Base-by-base conservation (phyloP, 2,329 filamentous ascomycete species). In the Esteya vermicola region DNA sequence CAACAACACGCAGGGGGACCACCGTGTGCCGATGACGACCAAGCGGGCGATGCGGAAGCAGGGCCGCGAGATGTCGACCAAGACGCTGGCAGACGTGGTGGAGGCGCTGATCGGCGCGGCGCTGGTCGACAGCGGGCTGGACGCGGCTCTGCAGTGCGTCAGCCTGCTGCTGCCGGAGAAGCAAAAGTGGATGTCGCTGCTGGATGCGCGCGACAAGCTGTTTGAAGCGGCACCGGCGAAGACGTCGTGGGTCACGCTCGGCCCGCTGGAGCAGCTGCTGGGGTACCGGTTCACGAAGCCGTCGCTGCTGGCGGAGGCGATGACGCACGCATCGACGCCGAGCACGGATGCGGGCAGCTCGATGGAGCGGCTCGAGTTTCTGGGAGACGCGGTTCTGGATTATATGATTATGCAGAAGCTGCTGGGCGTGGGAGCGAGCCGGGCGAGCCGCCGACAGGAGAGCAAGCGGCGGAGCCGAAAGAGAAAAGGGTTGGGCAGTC, bases 361-460 rank as follows among this genome's bases (percentile, higher is more conserved):
- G 19, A 68, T 75, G 12, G 82, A 95, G 48, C 73, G 86, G 0
- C 69, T 95, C 1, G 89, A 95, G 52, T 94, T 91, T 51, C 62
- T 95, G 0, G 89, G 89, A 1, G 89, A 96, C 50, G 74, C 85
- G 0, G 65, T 95, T 3, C 72, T 96, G 0, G 89, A 96, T 57
- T 71, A 77, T 49, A 63, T 94, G 41, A 63, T 95, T 36, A 75
- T 84, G 8, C 3, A 45, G 31, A 23, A 20, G 30, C 30, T 44
- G 6, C 7, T 19, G 9, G 35, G 14, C 13, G n/a, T 12, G 2
- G 9, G 20, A 1, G 32, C n/a, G n/a, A n/a, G n/a, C n/a, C n/a
- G n/a, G n/a, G n/a, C n/a, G n/a, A n/a, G n/a, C n/a, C n/a, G n/a
- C n/a, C n/a, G n/a, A n/a, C n/a, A n/a, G n/a, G n/a, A n/a, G n/a